These are phyloP conservation scores for Cercospora sesami DNA, from an alignment of 2,329 filamentous ascomycete species.

Conservation along the genomic window DNA sequence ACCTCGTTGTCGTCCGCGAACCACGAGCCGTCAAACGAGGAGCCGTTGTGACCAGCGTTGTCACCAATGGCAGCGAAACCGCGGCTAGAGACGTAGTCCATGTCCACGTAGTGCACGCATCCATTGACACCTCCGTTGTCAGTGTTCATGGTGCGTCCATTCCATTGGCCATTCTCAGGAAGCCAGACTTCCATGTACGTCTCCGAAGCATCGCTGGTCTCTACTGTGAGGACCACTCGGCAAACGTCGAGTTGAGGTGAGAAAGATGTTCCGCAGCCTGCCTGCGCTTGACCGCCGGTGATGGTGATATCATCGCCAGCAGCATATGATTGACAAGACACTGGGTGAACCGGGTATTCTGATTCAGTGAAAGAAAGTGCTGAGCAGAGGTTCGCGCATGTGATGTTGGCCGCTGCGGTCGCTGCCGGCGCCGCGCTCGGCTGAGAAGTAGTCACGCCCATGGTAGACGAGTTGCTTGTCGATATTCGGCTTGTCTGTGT, in stretches of 20 bases:
- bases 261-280: slow-evolving; percentile 30
- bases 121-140: slow-evolving; percentile 41
- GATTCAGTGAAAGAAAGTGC: slow-evolving; percentile 27
- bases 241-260: slow-evolving; percentile 42
- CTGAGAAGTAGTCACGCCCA: background rate
- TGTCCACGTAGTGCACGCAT: slow-evolving; percentile 38
- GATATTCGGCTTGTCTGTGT: background rate
- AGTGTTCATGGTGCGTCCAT: slow-evolving; percentile 39
- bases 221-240: slow-evolving; percentile 44
- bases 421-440: background rate
- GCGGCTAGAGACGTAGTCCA: slow-evolving; percentile 36
- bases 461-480: slow-evolving; percentile 6
- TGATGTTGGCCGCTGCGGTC: slow-evolving; percentile 7
- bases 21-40: slow-evolving; percentile 36
- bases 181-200: slow-evolving; percentile 51
- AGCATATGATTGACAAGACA: slow-evolving; percentile 30
- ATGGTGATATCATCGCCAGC: slow-evolving; percentile 31
- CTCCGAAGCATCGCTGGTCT: slow-evolving; percentile 43
- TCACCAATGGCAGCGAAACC: slow-evolving; percentile 40
- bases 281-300: slow-evolving; percentile 30
- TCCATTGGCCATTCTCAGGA: slow-evolving; percentile 40
- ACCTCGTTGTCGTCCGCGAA: slow-evolving; percentile 36
- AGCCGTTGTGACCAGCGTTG: slow-evolving; percentile 39
- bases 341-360: slow-evolving; percentile 25
- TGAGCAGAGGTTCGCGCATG: slow-evolving; percentile 29